Percentiles rank a stretch among this genome's conserved stretches.
phyloP scores from a whole-genome alignment of 2,329 filamentous ascomycete genomes.

The Tolypocladium ovalisporum region DNA sequence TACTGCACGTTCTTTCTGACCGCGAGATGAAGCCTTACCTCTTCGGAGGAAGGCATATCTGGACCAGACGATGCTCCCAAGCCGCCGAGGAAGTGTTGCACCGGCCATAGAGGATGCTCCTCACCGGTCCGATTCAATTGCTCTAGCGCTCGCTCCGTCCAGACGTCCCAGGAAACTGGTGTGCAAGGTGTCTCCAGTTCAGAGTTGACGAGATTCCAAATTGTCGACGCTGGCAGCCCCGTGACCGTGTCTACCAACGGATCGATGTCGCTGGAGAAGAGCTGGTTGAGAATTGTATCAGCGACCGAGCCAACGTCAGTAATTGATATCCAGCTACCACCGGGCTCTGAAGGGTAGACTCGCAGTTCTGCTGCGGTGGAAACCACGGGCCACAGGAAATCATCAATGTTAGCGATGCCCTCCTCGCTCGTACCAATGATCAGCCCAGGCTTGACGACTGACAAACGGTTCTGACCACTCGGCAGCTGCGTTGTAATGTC shows the following conservation, averaged over 20 bases:
- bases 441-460: conserved; percentile 8
- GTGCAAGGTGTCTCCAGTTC: background rate
- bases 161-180: background rate
- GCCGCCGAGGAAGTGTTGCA: background rate
- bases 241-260: background rate
- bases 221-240: background rate
- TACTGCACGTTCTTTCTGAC: background rate
- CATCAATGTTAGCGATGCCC: conserved; percentile 8
- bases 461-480: conserved; percentile 5
- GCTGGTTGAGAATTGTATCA: background rate
- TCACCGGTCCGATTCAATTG: background rate
- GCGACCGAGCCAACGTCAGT: background rate
- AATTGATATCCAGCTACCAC: background rate
- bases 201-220: background rate
- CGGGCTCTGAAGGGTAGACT: background rate
- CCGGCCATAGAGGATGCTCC: background rate
- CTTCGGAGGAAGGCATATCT: background rate
- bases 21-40: background rate
- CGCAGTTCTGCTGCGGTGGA: background rate
- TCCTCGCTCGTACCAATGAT: conserved; percentile 6
- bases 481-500: conserved; percentile 1
- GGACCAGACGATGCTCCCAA: background rate
- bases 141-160: background rate
- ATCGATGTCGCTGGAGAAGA: background rate
- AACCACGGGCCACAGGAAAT: conserved; percentile 8